Base-by-base conservation (phyloP, 1,284 basidiomycete species). In the Caloboletus firmus region DNA sequence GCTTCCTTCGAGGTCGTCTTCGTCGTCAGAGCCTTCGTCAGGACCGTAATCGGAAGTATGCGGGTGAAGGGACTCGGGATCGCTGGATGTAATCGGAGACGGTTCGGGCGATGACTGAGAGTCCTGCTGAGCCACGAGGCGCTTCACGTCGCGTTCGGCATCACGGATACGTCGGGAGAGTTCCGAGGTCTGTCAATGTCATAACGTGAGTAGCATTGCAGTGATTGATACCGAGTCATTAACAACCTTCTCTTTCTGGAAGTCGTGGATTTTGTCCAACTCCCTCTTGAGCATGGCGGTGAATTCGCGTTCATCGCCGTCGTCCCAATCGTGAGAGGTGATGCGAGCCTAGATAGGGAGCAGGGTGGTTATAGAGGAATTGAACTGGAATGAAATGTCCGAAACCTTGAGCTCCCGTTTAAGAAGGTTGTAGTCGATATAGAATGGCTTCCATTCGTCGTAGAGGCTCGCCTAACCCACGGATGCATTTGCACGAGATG, bases 201-300 rank as follows among this genome's bases (percentile, higher is more conserved):
- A 31, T 4, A 46, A 47, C n/a, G 50, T 55, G 32, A 57, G 50
- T 41, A 56, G 54, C 35, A 40, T 13, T 11, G 39, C 4, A 5
- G 12, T 28, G 26, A 54, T 34, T 41, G 35, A 40, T 13, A 24
- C 8, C 17, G 32, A 51, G 52, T 30, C 54, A 54, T 13, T 5
- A 20, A 17, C 7, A 47, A 88, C 93, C 83, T 98, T 99, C 44
- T 81, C 76, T 67, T 89, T 92, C 70, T 99, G 97, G 72, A 99
- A 99, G 66, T 89, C 87, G 67, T 98, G 91, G 53, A 98, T 90
- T 78, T 99, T 99, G 69, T 96, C 92, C 43, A 99, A 81, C 75
- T 99, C 95, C 57, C 79, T 79, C 67, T 93, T 89, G 53, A 98
- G 85, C 74, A 89, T 80, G 39, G 69, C 72, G 22, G 86, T 87